Evolutionary conservation across 805 yeast species (phyloP).

Genomic region (Wickerhamiella bombiphila): DNA sequence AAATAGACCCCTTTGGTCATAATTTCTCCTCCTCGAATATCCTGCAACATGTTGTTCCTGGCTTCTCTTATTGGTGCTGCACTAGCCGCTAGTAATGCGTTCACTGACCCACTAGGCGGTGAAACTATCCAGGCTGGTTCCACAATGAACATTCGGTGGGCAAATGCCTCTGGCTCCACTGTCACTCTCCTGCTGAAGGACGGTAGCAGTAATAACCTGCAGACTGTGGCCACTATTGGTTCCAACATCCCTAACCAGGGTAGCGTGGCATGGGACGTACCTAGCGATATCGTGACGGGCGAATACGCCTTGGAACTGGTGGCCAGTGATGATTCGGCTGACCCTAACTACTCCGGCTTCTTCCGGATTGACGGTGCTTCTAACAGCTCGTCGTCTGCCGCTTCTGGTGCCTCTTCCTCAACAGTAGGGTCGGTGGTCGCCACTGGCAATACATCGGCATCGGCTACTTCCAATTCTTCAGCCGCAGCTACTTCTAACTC

Average conservation of each 20-base stretch:
- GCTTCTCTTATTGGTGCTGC: conserved; percentile 11
- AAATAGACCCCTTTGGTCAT: no score
- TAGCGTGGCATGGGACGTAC: conserved; percentile 26
- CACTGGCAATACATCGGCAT: conserved; percentile 8
- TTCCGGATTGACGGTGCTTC: conserved; percentile 18
- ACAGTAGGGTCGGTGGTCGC: conserved; percentile 6
- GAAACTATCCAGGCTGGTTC: conserved; percentile 22
- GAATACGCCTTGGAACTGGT: conserved; percentile 24
- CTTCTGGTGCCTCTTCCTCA: conserved; percentile 6
- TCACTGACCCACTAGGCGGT: conserved; percentile 21
- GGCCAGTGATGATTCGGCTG: conserved; percentile 19
- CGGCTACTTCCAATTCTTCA: conserved; percentile 5
- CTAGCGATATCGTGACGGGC: conserved; percentile 21
- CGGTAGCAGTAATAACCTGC: conserved; percentile 23
- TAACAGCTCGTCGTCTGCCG: conserved; percentile 11
- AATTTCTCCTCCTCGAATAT: no score
- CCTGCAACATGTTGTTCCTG: background rate
- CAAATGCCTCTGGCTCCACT: conserved; percentile 21
- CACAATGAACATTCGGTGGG: conserved; percentile 21
- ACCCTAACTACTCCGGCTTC: conserved; percentile 25
- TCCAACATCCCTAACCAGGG: conserved; percentile 24
- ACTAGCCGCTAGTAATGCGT: conserved; percentile 20
- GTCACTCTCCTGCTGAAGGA: conserved; percentile 21
- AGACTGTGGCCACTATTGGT: conserved; percentile 24
- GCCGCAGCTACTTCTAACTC: conserved; percentile 7